Evolutionary conservation across 768 basidiomycete species (phyloP).

Genomic region (Stropharia rugosoannulata): DNA sequence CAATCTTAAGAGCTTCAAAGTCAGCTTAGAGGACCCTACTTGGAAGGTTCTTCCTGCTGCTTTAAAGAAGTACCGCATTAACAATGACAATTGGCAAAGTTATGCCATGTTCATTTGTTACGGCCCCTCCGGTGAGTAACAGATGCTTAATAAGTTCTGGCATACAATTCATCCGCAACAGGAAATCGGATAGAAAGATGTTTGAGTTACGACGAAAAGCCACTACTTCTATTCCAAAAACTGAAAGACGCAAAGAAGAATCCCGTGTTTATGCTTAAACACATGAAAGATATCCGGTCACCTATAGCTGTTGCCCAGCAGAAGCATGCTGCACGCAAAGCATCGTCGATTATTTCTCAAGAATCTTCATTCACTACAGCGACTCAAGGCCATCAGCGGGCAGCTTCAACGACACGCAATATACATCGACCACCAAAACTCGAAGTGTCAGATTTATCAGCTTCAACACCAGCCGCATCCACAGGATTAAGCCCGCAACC

Average conservation of each 20-base stretch:
- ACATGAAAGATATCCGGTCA: conserved; percentile 95
- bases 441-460: conserved; percentile 63
- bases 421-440: conserved; percentile 64
- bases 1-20: conserved; percentile 94
- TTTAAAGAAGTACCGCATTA: conserved; percentile 97
- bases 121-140: conserved; percentile 75
- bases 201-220: conserved; percentile 97
- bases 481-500: conserved; percentile 66
- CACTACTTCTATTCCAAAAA: conserved; percentile 93
- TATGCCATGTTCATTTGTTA: conserved; percentile 99
- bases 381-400: conserved; percentile 44
- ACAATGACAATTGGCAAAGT: conserved; percentile 97
- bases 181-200: conserved; percentile 88
- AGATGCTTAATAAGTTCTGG: background rate
- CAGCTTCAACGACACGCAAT: conserved; percentile 37
- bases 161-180: conserved; percentile 20
- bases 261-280: conserved; percentile 98
- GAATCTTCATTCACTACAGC: conserved; percentile 39
- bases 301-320: conserved; percentile 96
- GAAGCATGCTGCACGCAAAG: conserved; percentile 90
- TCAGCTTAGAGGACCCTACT: conserved; percentile 95
- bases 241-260: conserved; percentile 97
- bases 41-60: conserved; percentile 99
- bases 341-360: conserved; percentile 52
- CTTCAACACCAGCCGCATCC: conserved; percentile 47